These are phyloP conservation scores for Tetrapisispora namnaoensis DNA, from an alignment of 805 yeast genomes.

Conservation along the genomic window DNA sequence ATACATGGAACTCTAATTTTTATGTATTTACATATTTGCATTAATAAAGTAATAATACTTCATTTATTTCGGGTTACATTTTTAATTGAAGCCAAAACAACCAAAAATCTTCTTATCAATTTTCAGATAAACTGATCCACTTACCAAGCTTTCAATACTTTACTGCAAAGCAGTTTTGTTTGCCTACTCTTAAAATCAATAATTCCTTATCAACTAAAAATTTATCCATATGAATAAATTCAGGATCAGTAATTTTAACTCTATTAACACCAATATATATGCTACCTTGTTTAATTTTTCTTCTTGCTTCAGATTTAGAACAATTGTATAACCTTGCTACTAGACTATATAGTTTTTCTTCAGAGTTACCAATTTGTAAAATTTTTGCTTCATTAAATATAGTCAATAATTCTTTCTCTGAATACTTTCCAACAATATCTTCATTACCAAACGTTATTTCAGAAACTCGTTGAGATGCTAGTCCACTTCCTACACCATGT, in stretches of 20 bases:
- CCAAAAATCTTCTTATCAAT: too few relatives aligned
- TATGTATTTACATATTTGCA: too few relatives aligned
- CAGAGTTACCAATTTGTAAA: slow-evolving; percentile 17
- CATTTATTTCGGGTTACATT: too few relatives aligned
- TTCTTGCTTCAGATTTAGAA: slow-evolving; percentile 48
- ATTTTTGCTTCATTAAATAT: slow-evolving; percentile 16
- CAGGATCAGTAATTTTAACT: slow-evolving; percentile 38
- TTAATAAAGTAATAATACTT: too few relatives aligned
- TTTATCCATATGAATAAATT: slow-evolving; percentile 38
- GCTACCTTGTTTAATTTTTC: slow-evolving; percentile 60
- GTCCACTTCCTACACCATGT: slow-evolving; percentile 74
- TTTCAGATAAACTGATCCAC: too few relatives aligned
- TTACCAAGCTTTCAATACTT: neutral
- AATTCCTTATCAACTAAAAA: slow-evolving; percentile 46
- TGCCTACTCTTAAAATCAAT: slow-evolving; percentile 60
- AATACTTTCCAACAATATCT: neutral
- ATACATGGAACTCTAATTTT: too few relatives aligned
- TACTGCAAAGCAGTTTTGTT: slow-evolving; percentile 51
- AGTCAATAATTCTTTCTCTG: slow-evolving; percentile 10
- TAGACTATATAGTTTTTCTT: slow-evolving; percentile 38
- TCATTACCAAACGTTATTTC: slow-evolving; percentile 43
- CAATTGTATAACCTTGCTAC: slow-evolving; percentile 40
- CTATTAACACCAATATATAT: slow-evolving; percentile 59
- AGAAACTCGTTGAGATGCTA: slow-evolving; percentile 56
- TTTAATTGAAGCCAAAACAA: too few relatives aligned